Evolutionary conservation across 116 monocot species (phyloP).

Genomic region (Trichopus zeylanicus): DNA sequence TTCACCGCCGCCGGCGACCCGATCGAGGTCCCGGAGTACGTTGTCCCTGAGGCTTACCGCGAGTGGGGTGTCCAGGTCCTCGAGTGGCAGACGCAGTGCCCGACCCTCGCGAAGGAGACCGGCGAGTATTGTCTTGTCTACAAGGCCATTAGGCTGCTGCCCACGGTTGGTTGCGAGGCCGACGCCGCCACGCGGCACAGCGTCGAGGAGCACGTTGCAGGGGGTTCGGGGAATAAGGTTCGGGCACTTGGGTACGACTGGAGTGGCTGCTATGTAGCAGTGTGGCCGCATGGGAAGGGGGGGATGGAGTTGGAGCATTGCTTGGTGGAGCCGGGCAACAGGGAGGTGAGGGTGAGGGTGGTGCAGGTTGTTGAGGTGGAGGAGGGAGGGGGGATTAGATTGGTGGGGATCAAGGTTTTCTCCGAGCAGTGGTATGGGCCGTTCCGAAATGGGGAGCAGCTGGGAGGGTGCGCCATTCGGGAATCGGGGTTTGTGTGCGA

Average conservation of each 20-base stretch:
- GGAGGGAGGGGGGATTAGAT: slow-evolving; percentile 21
- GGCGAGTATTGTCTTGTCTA: slow-evolving; percentile 28
- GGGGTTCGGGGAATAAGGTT: slow-evolving; percentile 13
- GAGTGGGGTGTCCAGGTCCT: slow-evolving; percentile 82
- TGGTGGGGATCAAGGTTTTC: slow-evolving; percentile 57
- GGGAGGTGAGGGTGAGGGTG: slow-evolving; percentile 52
- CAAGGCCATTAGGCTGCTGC: slow-evolving; percentile 75
- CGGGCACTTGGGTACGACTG: slow-evolving; percentile 43
- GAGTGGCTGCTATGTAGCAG: slow-evolving; percentile 50
- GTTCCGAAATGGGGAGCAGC: slow-evolving; percentile 73
- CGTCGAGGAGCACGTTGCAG: slow-evolving; percentile 38
- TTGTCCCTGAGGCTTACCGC: slow-evolving; percentile 78
- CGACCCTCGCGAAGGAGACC: slow-evolving; percentile 56
- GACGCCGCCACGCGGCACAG: slow-evolving; percentile 83
- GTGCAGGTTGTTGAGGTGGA: slow-evolving; percentile 32
- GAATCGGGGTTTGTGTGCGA: slow-evolving; percentile 65
- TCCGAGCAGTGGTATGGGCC: slow-evolving; percentile 90
- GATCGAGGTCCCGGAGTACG: slow-evolving; percentile 73
- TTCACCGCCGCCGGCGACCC: slow-evolving; percentile 59
- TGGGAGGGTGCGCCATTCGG: slow-evolving; percentile 79
- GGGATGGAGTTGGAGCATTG: slow-evolving; percentile 73
- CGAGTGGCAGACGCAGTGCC: slow-evolving; percentile 98
- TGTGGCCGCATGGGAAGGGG: slow-evolving; percentile 30
- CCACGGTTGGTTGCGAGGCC: slow-evolving; percentile 93
- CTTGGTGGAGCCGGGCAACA: slow-evolving; percentile 48